Evolutionary conservation across 495 filamentous ascomycete species (phyloP).

Genomic region (Neurospora sp.): DNA sequence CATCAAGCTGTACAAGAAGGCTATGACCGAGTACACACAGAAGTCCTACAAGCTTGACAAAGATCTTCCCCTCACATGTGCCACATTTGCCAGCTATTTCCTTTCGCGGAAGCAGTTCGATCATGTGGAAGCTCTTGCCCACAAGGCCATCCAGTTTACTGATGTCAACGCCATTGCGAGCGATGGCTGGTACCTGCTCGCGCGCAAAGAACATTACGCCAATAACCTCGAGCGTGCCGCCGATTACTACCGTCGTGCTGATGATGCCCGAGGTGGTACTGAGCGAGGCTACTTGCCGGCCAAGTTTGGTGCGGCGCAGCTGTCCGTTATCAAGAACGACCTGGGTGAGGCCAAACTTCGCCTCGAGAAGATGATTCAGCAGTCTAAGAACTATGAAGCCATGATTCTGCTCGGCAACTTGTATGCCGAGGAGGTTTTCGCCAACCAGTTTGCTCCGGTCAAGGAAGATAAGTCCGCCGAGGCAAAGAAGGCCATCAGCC

Average conservation of each 20-base stretch:
- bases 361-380: constrained; percentile 84
- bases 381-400: constrained; percentile 76
- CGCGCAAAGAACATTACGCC: constrained; percentile 72
- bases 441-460: constrained; percentile 53
- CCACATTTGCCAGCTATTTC: constrained; percentile 83
- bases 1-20: constrained; percentile 72
- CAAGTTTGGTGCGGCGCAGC: constrained; percentile 84
- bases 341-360: constrained; percentile 85
- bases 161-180: constrained; percentile 93
- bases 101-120: constrained; percentile 62
- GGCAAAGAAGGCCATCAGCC: constrained; percentile 67
- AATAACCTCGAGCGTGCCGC: constrained; percentile 57
- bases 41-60: constrained; percentile 94
- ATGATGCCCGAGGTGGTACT: constrained; percentile 76
- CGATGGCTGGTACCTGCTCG: constrained; percentile 92
- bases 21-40: constrained; percentile 88
- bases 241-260: constrained; percentile 79
- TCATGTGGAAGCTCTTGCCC: constrained; percentile 75
- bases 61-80: constrained; percentile 79
- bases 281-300: constrained; percentile 85
- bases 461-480: constrained; percentile 85
- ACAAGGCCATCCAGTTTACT: constrained; percentile 88
- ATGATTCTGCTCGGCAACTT: constrained; percentile 83
- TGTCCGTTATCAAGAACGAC: constrained; percentile 74
- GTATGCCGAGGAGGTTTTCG: constrained; percentile 88